Percentiles rank a stretch among this genome's conserved stretches.
Conservation (phyloP, 257 asterid species). For the Capsicum baccatum region DNA sequence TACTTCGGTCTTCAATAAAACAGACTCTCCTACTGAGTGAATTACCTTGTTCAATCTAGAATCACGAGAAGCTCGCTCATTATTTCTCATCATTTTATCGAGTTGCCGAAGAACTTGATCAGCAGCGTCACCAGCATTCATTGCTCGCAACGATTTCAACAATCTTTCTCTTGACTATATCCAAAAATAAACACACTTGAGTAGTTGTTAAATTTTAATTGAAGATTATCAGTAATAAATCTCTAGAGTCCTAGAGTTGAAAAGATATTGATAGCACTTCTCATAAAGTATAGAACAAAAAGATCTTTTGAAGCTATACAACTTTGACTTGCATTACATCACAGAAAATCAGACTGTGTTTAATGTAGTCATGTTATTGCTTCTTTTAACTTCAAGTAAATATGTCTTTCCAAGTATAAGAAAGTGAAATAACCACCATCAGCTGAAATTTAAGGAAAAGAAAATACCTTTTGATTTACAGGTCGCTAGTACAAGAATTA, state of each 20-base stretch:
- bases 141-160: conserved; percentile 78
- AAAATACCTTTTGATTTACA: conserved; percentile 1
- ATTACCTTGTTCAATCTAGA: conserved; percentile 72
- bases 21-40: conserved; percentile 15
- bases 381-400: neutral
- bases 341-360: conserved; percentile 8
- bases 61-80: conserved; percentile 86
- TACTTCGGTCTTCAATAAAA: neutral
- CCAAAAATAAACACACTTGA: conserved; percentile 23
- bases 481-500: neutral
- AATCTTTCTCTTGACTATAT: conserved; percentile 84
- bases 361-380: neutral
- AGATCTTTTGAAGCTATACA: conserved; percentile 8
- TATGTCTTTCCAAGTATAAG: conserved; percentile 7
- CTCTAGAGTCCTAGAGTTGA: neutral
- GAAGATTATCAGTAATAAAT: neutral
- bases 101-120: conserved; percentile 91
- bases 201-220: neutral
- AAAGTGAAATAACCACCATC: neutral
- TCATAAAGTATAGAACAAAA: neutral
- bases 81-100: conserved; percentile 80
- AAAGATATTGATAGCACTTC: conserved; percentile 6
- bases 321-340: conserved; percentile 15
- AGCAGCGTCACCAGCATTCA: conserved; percentile 99
- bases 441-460: neutral